Conservation (phyloP, 139 green algal genomes). For the Raphidocelis subcapitata region DNA sequence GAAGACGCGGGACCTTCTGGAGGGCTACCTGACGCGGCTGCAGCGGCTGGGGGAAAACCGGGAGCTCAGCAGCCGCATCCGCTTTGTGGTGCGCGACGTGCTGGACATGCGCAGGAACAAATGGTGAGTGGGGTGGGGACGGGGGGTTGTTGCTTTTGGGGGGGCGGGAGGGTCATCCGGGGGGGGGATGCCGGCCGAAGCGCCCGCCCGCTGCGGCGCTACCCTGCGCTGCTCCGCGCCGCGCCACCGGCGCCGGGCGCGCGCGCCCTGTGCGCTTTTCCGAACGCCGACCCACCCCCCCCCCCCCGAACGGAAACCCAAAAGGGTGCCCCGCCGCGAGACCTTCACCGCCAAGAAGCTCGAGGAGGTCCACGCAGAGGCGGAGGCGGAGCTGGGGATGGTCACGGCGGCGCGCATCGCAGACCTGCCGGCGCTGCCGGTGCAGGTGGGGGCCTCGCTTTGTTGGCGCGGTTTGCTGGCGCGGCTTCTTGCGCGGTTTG, state of each 20-base stretch:
- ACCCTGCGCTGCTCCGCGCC: too few relatives aligned
- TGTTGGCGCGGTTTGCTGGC: neutral
- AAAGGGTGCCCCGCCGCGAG: conserved; percentile 47
- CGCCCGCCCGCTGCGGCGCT: too few relatives aligned
- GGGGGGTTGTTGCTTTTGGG: too few relatives aligned
- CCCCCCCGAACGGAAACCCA: neutral
- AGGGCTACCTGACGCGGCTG: conserved; percentile 27
- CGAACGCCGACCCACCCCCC: too few relatives aligned
- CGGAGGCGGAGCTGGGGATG: conserved; percentile 87
- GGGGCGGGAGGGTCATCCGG: too few relatives aligned
- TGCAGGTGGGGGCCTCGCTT: neutral
- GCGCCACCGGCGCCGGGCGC: too few relatives aligned
- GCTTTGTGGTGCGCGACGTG: conserved; percentile 59
- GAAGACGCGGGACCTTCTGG: conserved; percentile 13
- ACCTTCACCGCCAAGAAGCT: conserved; percentile 88
- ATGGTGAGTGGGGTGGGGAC: conserved; percentile 28
- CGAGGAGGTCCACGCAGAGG: conserved; percentile 76
- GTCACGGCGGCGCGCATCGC: conserved; percentile 52
- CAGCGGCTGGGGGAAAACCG: conserved; percentile 27
- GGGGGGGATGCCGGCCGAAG: too few relatives aligned
- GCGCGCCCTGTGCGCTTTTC: too few relatives aligned
- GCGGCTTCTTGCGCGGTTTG: neutral
- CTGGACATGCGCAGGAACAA: conserved; percentile 67
- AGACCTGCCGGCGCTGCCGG: conserved; percentile 46
- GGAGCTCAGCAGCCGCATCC: conserved; percentile 28